Evolutionary conservation across 2,329 filamentous ascomycete genomes (phyloP).

Genomic region (Elsinoe batatas): DNA sequence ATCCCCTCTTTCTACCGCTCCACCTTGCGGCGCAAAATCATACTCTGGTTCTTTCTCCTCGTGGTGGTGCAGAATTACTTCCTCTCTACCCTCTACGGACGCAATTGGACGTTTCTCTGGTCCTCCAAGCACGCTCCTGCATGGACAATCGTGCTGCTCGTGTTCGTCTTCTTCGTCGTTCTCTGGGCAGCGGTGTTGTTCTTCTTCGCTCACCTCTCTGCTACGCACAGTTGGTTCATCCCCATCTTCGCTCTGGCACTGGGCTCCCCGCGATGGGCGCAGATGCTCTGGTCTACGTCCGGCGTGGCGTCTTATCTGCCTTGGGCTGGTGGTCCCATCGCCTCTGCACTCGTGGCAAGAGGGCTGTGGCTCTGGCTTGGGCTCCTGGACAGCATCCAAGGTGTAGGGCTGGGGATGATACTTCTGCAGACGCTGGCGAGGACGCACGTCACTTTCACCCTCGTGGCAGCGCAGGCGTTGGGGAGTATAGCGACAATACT

Average conservation of each 20-base stretch:
- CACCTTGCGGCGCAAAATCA: constrained; percentile 52
- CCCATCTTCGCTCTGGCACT: constrained; percentile 59
- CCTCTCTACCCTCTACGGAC: constrained; percentile 54
- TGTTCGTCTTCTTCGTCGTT: constrained; percentile 44
- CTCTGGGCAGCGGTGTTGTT: constrained; percentile 48
- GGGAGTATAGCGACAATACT: constrained; percentile 54
- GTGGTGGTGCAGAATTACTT: constrained; percentile 59
- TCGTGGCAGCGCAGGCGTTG: constrained; percentile 52
- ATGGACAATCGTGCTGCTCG: constrained; percentile 49
- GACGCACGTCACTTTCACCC: constrained; percentile 53
- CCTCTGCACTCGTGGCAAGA: constrained; percentile 47
- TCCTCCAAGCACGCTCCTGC: constrained; percentile 44
- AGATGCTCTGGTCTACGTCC: constrained; percentile 57
- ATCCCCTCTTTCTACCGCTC: constrained; percentile 57
- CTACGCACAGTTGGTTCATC: constrained; percentile 55
- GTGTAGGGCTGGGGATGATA: constrained; percentile 59
- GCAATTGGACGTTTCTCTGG: constrained; percentile 58
- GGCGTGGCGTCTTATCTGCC: constrained; percentile 53
- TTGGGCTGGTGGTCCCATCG: constrained; percentile 48
- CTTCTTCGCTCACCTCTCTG: constrained; percentile 46
- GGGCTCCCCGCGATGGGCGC: constrained; percentile 55
- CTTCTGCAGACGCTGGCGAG: constrained; percentile 51
- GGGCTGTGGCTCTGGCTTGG: constrained; percentile 59
- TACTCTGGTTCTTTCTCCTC: constrained; percentile 57
- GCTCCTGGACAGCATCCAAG: constrained; percentile 54